Conservation (phyloP, 345 rosid genomes). For the Moringa oleifera region DNA sequence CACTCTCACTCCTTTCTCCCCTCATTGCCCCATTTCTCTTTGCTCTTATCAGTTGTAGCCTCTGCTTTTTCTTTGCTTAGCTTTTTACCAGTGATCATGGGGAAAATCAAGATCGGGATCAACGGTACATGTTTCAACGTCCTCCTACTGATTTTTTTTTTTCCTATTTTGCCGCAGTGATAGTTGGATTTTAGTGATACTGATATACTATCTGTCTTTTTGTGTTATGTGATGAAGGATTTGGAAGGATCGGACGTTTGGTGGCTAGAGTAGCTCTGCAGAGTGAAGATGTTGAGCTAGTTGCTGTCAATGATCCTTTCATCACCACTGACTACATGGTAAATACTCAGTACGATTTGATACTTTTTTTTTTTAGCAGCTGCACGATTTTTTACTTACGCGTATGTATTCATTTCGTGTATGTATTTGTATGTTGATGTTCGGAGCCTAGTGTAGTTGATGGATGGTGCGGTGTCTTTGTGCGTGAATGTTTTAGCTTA, state of each 20-base stretch:
- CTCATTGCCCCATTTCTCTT: neutral
- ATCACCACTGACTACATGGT: conserved; percentile 72
- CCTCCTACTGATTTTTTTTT: neutral
- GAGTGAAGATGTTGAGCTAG: conserved; percentile 67
- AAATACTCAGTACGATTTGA: neutral
- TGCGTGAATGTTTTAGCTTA: too few relatives aligned
- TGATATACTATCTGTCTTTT: neutral
- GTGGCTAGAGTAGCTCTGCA: conserved; percentile 67
- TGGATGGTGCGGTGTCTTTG: too few relatives aligned
- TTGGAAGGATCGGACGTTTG: conserved; percentile 74
- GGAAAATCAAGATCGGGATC: conserved; percentile 67
- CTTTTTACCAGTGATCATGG: conserved; percentile 21
- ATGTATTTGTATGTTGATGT: too few relatives aligned
- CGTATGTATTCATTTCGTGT: too few relatives aligned
- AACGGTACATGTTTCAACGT: conserved; percentile 25
- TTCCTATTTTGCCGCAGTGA: neutral
- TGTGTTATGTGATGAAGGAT: conserved; percentile 28
- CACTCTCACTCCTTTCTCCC: neutral
- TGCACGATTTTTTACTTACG: too few relatives aligned
- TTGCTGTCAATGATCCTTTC: conserved; percentile 74
- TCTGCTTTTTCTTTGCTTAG: neutral
- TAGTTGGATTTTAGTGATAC: neutral
- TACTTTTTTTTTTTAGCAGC: too few relatives aligned
- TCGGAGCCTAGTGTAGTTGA: too few relatives aligned
- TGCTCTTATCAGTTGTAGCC: neutral